Evolutionary conservation across 116 monocot species (phyloP).

Genomic region (Papilionanthe hybrid): DNA sequence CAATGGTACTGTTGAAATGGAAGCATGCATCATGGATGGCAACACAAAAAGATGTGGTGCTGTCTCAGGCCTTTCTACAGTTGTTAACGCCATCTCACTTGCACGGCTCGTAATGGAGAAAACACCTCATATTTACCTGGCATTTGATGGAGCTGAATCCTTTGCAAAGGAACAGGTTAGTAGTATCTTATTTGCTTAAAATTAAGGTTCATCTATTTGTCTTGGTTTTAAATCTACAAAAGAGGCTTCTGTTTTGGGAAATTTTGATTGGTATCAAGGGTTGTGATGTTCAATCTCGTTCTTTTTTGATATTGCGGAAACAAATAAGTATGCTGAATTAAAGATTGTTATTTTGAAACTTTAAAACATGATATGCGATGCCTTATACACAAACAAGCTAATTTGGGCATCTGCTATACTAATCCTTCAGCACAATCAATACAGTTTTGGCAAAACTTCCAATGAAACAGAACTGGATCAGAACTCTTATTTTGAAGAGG

Average conservation of each 20-base stretch:
- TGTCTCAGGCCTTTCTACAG: conserved; percentile 84
- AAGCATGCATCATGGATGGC: conserved; percentile 96
- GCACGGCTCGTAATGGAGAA: conserved; percentile 92
- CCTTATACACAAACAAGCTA: neutral
- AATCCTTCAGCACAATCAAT: neutral
- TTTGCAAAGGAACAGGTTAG: conserved; percentile 89
- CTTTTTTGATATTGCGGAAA: neutral
- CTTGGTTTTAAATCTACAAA: neutral
- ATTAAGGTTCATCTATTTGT: neutral
- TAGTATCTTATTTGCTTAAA: neutral
- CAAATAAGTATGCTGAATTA: neutral
- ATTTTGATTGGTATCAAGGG: neutral
- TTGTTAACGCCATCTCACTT: conserved; percentile 84
- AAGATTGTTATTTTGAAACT: neutral
- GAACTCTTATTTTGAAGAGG: neutral
- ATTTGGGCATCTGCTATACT: neutral
- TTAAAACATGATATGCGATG: neutral
- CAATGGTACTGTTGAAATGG: conserved; percentile 87
- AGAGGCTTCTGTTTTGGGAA: neutral
- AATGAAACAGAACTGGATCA: neutral
- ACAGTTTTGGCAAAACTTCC: neutral
- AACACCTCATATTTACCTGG: conserved; percentile 93
- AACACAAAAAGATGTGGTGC: conserved; percentile 73
- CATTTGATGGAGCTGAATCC: conserved; percentile 85
- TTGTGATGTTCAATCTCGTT: conserved; percentile 1